phyloP scores from a whole-genome alignment of 371 early-diverging fungal species.

The Rhizomucor pusillus region DNA sequence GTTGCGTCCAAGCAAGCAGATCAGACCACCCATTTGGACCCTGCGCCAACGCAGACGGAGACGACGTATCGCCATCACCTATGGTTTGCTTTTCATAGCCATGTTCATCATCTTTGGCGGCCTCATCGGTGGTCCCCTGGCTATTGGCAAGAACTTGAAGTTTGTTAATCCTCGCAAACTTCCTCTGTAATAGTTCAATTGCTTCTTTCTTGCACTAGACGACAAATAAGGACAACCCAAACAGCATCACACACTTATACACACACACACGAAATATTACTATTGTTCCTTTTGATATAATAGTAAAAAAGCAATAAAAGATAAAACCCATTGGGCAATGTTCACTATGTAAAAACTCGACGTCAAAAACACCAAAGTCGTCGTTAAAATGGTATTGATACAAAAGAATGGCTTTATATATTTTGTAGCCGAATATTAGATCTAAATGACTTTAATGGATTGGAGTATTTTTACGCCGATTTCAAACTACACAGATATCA shows the following conservation, averaged over 20 bases:
- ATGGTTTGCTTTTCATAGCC: constrained; percentile 67
- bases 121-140: constrained; percentile 62
- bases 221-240: neutral
- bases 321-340: too few relatives aligned
- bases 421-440: too few relatives aligned
- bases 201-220: neutral
- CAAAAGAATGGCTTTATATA: too few relatives aligned
- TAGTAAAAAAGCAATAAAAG: neutral
- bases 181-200: constrained; percentile 20
- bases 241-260: neutral
- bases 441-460: constrained; percentile 32
- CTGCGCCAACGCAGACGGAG: constrained; percentile 59
- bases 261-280: neutral
- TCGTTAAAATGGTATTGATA: too few relatives aligned
- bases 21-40: constrained; percentile 77
- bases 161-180: constrained; percentile 22
- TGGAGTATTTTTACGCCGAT: constrained; percentile 49
- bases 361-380: too few relatives aligned
- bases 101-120: constrained; percentile 58
- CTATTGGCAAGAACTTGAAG: constrained; percentile 29
- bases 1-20: constrained; percentile 79
- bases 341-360: too few relatives aligned
- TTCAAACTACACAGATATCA: constrained; percentile 35
- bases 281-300: neutral
- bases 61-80: constrained; percentile 59